phyloP scores from a whole-genome alignment of 2,329 filamentous ascomycete genomes.

The Aspergillus fumigatus region DNA sequence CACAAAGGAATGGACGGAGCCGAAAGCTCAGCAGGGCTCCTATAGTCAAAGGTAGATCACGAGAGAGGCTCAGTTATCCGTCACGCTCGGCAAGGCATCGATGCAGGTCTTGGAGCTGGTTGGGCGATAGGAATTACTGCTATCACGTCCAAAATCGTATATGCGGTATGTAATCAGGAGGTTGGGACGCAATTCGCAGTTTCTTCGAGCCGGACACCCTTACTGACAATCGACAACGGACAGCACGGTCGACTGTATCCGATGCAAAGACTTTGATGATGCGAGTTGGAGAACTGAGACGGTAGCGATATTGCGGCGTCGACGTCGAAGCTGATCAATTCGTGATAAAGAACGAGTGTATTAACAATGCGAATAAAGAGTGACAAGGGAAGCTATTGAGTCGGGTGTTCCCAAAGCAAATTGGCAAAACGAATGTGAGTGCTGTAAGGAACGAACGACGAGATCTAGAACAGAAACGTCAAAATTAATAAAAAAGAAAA shows the following conservation, averaged over 20 bases:
- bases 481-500: slow-evolving; percentile 5
- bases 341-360: slow-evolving; percentile 5
- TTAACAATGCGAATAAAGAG: slow-evolving; percentile 22
- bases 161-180: background rate
- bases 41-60: slow-evolving; percentile 3
- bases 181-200: slow-evolving; percentile 4
- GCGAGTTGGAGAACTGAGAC: background rate
- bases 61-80: slow-evolving; percentile 5
- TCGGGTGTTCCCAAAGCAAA: slow-evolving; percentile 10
- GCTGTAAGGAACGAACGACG: slow-evolving; percentile 25
- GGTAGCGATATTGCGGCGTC: background rate
- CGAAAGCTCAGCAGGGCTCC: slow-evolving; percentile 13
- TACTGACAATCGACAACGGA: background rate
- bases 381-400: slow-evolving; percentile 19
- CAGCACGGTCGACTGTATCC: background rate
- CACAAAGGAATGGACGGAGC: slow-evolving; percentile 23
- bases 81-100: background rate
- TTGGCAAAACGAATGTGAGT: slow-evolving; percentile 21
- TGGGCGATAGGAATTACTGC: background rate
- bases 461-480: slow-evolving; percentile 11
- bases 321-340: slow-evolving; percentile 1
- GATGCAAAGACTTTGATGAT: slow-evolving; percentile 2
- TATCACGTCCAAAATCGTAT: background rate
- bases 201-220: background rate
- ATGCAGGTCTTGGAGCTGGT: background rate